Conservation (phyloP, 2,329 filamentous ascomycete genomes). For the Diaporthe aspalathi region DNA sequence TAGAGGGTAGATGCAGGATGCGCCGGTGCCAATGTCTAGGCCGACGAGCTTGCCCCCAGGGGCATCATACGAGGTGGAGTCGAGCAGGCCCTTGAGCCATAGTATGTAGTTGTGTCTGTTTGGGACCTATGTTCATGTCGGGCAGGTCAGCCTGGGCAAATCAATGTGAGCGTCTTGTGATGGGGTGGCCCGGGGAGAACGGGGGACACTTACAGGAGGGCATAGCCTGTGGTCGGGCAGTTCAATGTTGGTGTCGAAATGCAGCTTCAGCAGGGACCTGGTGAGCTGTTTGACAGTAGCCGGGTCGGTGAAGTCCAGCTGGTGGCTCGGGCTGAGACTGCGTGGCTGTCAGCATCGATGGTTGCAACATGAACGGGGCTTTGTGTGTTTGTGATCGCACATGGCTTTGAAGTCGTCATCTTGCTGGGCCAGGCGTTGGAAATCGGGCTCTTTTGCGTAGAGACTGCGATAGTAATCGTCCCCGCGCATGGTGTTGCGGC, state of each 20-base stretch:
- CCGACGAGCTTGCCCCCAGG: conserved; percentile 69
- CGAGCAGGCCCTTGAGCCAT: conserved; percentile 86
- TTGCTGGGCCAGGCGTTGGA: conserved; percentile 54
- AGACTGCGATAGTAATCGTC: conserved; percentile 52
- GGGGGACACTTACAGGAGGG: conserved; percentile 72
- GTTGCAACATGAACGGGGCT: neutral
- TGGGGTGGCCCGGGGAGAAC: neutral
- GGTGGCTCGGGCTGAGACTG: conserved; percentile 54
- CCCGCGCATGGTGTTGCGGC: conserved; percentile 17
- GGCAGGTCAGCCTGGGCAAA: conserved; percentile 20
- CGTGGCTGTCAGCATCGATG: conserved; percentile 9
- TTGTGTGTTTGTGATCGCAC: conserved; percentile 46
- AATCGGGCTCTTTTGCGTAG: conserved; percentile 56
- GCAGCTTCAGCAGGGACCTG: conserved; percentile 77
- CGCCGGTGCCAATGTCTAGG: conserved; percentile 89
- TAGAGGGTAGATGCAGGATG: conserved; percentile 91
- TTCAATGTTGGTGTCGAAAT: conserved; percentile 79
- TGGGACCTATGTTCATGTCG: conserved; percentile 57
- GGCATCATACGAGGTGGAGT: conserved; percentile 71
- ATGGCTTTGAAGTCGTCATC: conserved; percentile 56
- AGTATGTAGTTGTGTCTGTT: conserved; percentile 88
- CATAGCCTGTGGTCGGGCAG: conserved; percentile 85
- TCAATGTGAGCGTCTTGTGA: neutral
- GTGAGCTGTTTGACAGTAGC: conserved; percentile 83
- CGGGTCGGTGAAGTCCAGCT: conserved; percentile 85